Evolutionary conservation across 805 yeast genomes (phyloP).

Genomic region (Candida piceae): DNA sequence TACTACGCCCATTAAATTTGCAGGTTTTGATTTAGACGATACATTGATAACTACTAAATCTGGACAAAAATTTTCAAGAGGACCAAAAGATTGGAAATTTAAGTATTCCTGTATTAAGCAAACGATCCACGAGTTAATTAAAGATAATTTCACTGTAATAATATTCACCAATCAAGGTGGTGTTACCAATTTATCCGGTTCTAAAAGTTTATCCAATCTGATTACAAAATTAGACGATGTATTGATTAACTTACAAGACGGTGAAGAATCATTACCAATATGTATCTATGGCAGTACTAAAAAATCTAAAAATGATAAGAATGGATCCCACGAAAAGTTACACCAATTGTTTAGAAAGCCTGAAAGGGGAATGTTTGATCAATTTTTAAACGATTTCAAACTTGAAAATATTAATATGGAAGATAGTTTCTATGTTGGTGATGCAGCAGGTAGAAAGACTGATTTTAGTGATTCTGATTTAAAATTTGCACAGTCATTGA

Average conservation of each 20-base stretch:
- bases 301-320: slow-evolving; percentile 32
- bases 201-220: slow-evolving; percentile 36
- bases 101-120: slow-evolving; percentile 26
- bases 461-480: slow-evolving; percentile 83
- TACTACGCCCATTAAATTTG: slow-evolving; percentile 34
- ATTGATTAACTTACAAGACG: slow-evolving; percentile 1
- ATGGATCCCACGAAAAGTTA: slow-evolving; percentile 25
- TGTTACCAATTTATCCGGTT: slow-evolving; percentile 36
- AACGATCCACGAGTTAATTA: slow-evolving; percentile 22
- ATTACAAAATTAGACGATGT: slow-evolving; percentile 37
- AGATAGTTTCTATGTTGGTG: slow-evolving; percentile 75
- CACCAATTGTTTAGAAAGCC: slow-evolving; percentile 65
- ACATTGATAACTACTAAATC: slow-evolving; percentile 68
- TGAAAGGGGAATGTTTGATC: slow-evolving; percentile 67
- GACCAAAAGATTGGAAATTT: slow-evolving; percentile 73
- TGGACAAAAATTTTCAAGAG: slow-evolving; percentile 51
- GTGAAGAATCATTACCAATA: slow-evolving; percentile 18
- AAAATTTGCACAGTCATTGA: slow-evolving; percentile 57
- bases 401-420: slow-evolving; percentile 34
- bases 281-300: slow-evolving; percentile 65
- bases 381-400: slow-evolving; percentile 38
- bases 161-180: slow-evolving; percentile 88
- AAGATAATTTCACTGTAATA: slow-evolving; percentile 36
- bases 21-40: slow-evolving; percentile 83
- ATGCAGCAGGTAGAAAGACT: slow-evolving; percentile 81